A percentile compares a stretch with the other conserved stretches of the same genome.
Conservation (phyloP, 1,139 yeast genomes). For the Yueomyces sp. region DNA sequence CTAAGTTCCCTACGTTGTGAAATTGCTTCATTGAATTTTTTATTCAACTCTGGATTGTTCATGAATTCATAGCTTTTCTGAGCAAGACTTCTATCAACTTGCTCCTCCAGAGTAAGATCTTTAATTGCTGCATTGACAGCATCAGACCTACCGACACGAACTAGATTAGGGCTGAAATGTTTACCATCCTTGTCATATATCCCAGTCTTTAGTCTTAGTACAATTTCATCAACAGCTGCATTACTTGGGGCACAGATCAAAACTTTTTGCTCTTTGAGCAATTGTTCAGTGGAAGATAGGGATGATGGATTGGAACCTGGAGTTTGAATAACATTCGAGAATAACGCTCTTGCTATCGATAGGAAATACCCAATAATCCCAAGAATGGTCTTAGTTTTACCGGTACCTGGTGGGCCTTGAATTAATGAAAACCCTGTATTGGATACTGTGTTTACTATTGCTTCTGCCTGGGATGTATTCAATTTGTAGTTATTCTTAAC, state of each 20-base stretch:
- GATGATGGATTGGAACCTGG: conserved; percentile 8
- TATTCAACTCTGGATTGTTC: conserved; percentile 22
- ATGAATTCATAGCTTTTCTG: conserved; percentile 29
- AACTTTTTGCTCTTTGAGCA: conserved; percentile 36
- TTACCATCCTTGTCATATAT: conserved; percentile 47
- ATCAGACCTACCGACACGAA: conserved; percentile 86
- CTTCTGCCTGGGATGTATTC: conserved; percentile 82
- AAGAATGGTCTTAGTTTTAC: conserved; percentile 91
- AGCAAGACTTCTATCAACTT: conserved; percentile 57
- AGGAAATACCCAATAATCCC: conserved; percentile 79
- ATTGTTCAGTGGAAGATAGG: conserved; percentile 12
- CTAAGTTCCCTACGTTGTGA: conserved; percentile 17
- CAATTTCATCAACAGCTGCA: conserved; percentile 97
- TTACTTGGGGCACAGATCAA: conserved; percentile 96
- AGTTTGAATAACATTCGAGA: conserved; percentile 15
- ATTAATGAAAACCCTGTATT: conserved; percentile 74
- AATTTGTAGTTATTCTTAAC: conserved; percentile 43
- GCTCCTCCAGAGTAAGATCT: conserved; percentile 77
- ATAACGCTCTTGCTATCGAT: conserved; percentile 25
- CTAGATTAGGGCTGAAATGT: conserved; percentile 53
- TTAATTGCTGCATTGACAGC: conserved; percentile 74
- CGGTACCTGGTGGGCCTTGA: conserved; percentile 98
- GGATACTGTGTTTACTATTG: conserved; percentile 61
- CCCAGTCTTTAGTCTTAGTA: conserved; percentile 71
- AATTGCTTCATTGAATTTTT: conserved; percentile 17